A percentile compares a stretch with the other conserved stretches of the same genome.
These are phyloP conservation scores for Ogataea neopini DNA, from an alignment of 805 yeast species.

Conservation along the genomic window DNA sequence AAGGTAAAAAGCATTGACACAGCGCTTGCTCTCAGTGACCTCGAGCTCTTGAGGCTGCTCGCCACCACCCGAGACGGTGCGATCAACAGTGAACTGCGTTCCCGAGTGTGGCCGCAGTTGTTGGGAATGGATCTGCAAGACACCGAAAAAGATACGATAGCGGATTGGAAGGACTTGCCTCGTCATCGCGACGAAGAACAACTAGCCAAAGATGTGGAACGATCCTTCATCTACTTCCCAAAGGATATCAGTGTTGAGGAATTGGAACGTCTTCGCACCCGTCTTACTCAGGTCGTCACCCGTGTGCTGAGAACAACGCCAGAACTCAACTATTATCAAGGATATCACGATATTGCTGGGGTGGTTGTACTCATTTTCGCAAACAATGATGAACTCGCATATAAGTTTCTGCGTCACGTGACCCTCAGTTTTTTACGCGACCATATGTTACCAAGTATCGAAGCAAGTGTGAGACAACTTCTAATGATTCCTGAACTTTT, in stretches of 20 bases:
- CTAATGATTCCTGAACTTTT: conserved; percentile 65
- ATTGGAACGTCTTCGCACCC: conserved; percentile 37
- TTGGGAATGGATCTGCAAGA: conserved; percentile 34
- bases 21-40: conserved; percentile 36
- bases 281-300: conserved; percentile 47
- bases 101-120: conserved; percentile 53
- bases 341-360: conserved; percentile 85
- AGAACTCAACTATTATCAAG: conserved; percentile 78
- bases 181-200: conserved; percentile 77
- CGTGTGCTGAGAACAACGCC: conserved; percentile 63
- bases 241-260: conserved; percentile 21
- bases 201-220: conserved; percentile 70
- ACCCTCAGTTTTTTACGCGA: conserved; percentile 72
- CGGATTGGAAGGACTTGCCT: conserved; percentile 30
- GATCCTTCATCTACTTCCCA: conserved; percentile 59
- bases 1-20: conserved; percentile 41
- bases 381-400: conserved; percentile 37
- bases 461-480: conserved; percentile 66
- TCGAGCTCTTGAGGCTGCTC: conserved; percentile 32
- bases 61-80: conserved; percentile 51
- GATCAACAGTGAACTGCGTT: conserved; percentile 42
- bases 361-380: conserved; percentile 57
- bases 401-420: conserved; percentile 51
- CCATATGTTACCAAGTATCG: conserved; percentile 74
- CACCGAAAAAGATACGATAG: conserved; percentile 6